phyloP scores from a whole-genome alignment of 495 filamentous ascomycete genomes.

The Cenococcum geophilum region DNA sequence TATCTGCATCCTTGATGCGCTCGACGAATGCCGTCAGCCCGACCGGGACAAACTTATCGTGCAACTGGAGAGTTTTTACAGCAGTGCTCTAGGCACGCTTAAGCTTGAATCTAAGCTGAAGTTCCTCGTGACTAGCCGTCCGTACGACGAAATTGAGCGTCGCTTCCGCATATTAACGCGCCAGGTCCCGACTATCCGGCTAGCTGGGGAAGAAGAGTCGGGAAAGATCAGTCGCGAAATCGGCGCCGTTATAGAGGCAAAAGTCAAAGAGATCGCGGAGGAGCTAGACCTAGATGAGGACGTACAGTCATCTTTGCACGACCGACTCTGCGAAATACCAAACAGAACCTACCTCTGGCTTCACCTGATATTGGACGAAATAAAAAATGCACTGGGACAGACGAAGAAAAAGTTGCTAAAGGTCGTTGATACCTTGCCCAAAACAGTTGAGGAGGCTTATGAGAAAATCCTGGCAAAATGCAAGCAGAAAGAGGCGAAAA shows the following conservation, averaged over 20 bases:
- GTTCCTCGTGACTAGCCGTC: constrained; percentile 44
- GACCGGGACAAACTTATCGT: constrained; percentile 14
- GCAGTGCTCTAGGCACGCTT: too few species aligned
- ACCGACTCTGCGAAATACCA: too few species aligned
- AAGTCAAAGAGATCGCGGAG: background rate
- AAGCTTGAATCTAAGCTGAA: constrained; percentile 27
- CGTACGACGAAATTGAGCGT: constrained; percentile 38
- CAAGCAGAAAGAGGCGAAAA: too few species aligned
- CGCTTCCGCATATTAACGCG: constrained; percentile 26
- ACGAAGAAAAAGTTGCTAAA: too few species aligned
- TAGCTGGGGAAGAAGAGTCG: background rate
- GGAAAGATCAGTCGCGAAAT: background rate
- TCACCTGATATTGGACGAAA: background rate
- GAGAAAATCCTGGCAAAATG: too few species aligned
- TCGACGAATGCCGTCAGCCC: constrained; percentile 40
- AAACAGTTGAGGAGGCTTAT: background rate
- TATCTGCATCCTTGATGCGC: constrained; percentile 41
- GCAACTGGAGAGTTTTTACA: background rate
- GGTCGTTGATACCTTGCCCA: too few species aligned
- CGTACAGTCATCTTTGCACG: too few species aligned
- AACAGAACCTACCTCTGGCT: constrained; percentile 1
- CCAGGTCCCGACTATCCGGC: too few species aligned
- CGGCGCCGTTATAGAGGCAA: background rate
- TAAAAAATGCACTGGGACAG: too few species aligned
- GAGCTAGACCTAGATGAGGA: too few species aligned